Base-by-base conservation (phyloP, 2,329 filamentous ascomycete species). In the Shiraia sp. region DNA sequence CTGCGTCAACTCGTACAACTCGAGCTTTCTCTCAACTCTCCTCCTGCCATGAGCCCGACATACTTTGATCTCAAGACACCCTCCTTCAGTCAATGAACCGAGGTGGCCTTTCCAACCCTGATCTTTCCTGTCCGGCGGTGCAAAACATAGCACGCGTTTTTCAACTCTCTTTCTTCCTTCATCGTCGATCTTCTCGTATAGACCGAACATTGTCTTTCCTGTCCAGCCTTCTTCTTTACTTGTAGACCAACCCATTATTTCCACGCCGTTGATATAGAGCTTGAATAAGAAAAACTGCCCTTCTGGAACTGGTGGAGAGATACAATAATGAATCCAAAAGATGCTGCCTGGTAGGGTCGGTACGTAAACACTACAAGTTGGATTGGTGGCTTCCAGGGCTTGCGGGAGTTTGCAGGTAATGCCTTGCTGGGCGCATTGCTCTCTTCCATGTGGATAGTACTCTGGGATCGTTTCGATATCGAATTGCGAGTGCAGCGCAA, bases 221-320 rank as follows among this genome's bases (percentile, higher is more conserved):
- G 54, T 60, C 65, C 68, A 77, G 3, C 53, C 54, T 10, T 77
- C 65, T 12, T 70, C 61, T 34, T 66, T 67, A 2, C 72, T 73
- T 1, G 65, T 66, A 2, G 70, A 68, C 75, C 75, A 78, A 45
- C 61, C 75, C 8, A 74, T 56, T 10, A 75, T 49, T 22, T 65
- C 61, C 17, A 53, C 52, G 12, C 63, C 66, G 25, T 72, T 63
- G 45, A 75, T 57, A 47, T 69, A 70, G 22, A 77, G 57, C 52
- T 77, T 77, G 68, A 77, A 77, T 45, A 75, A 68, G 43, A 71
- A 75, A 46, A 61, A 58, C 25, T 66, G 53, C 2, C 52, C 57
- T 1, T 52, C 54, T 3, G 63, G 65, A 1, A 67, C 50, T 3
- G 64, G 65, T 4, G 57, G 57, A 5, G 46, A 50, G 41, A 71